Conservation (phyloP, 352 stramenopile genomes). For the Globisporangium acanthophoron region DNA sequence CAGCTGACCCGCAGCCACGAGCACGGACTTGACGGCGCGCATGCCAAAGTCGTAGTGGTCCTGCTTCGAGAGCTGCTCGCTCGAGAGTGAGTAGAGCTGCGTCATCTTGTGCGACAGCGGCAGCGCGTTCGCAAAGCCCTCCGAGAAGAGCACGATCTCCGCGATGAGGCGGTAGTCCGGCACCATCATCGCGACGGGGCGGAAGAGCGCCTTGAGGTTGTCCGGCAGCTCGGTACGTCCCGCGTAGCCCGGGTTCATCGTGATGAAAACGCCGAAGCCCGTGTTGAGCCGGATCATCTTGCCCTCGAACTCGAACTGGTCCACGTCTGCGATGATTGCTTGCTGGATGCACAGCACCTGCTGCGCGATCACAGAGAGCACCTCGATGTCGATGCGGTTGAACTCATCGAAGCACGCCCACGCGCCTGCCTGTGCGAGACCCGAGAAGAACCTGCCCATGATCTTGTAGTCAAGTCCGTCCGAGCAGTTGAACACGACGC, state of each 20-base stretch:
- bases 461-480: constrained; percentile 96
- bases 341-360: constrained; percentile 95
- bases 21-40: constrained; percentile 91
- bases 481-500: constrained; percentile 95
- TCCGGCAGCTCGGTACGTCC: constrained; percentile 90
- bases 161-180: constrained; percentile 92
- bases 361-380: constrained; percentile 94
- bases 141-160: constrained; percentile 93
- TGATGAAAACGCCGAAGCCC: constrained; percentile 93
- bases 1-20: constrained; percentile 91
- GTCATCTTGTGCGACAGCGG: constrained; percentile 93
- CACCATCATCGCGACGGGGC: constrained; percentile 94
- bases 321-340: constrained; percentile 85
- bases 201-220: constrained; percentile 93
- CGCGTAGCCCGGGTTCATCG: constrained; percentile 94
- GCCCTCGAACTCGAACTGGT: constrained; percentile 93
- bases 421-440: constrained; percentile 88
- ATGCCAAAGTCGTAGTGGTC: constrained; percentile 95
- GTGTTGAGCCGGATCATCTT: constrained; percentile 89
- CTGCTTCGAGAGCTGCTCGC: constrained; percentile 93
- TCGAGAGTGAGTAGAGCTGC: constrained; percentile 90
- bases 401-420: constrained; percentile 97
- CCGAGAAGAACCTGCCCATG: constrained; percentile 95
- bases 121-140: constrained; percentile 91
- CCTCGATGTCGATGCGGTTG: constrained; percentile 95